Evolutionary conservation across 257 asterid species (phyloP).

Genomic region (Scutellaria baicalensis): DNA sequence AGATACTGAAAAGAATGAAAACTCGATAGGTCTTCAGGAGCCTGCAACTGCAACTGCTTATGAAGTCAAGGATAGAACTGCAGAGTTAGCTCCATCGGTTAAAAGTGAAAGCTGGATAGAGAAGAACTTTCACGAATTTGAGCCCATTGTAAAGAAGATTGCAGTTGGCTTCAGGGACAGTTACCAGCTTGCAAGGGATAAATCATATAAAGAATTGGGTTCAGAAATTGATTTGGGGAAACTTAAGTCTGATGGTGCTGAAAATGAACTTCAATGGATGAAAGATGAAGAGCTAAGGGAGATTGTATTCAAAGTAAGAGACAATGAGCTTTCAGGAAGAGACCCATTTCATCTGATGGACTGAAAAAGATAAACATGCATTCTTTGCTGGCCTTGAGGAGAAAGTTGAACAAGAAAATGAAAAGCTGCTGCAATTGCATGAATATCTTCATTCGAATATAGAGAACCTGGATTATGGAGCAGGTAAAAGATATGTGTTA

Average conservation of each 20-base stretch:
- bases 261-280: slow-evolving; percentile 87
- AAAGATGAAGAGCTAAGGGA: slow-evolving; percentile 78
- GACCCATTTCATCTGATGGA: slow-evolving; percentile 81
- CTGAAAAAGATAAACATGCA: slow-evolving; percentile 56
- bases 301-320: slow-evolving; percentile 86
- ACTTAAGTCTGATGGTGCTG: slow-evolving; percentile 39
- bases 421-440: slow-evolving; percentile 62
- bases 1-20: slow-evolving; percentile 22
- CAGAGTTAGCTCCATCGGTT: slow-evolving; percentile 26
- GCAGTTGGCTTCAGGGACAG: slow-evolving; percentile 66
- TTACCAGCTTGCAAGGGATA: slow-evolving; percentile 64
- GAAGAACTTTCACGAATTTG: slow-evolving; percentile 76
- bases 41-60: slow-evolving; percentile 20
- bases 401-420: slow-evolving; percentile 73
- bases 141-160: slow-evolving; percentile 65
- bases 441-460: slow-evolving; percentile 82
- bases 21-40: slow-evolving; percentile 15
- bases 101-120: slow-evolving; percentile 66
- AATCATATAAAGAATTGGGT: slow-evolving; percentile 38
- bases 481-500: slow-evolving; percentile 48
- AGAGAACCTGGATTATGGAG: slow-evolving; percentile 94
- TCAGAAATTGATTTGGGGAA: slow-evolving; percentile 31
- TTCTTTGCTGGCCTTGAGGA: slow-evolving; percentile 88
- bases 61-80: slow-evolving; percentile 22
- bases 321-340: slow-evolving; percentile 90